A percentile compares a stretch with the other conserved stretches of the same genome.
phyloP scores from a whole-genome alignment of 1,284 basidiomycete genomes.

The Mrakiaceae sp. region DNA sequence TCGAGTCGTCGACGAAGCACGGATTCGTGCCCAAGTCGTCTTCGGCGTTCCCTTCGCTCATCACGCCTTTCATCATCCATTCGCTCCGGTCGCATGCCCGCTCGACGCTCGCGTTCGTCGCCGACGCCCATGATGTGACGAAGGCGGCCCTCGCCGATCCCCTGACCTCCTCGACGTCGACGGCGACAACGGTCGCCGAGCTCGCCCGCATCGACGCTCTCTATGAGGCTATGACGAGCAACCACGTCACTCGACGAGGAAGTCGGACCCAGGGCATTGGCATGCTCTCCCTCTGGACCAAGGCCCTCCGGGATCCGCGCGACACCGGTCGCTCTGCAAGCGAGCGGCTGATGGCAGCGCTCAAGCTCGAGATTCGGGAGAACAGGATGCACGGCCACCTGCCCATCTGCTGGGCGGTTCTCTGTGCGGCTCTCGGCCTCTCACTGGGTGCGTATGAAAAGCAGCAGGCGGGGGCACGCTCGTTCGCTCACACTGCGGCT shows the following conservation, averaged over 20 bases:
- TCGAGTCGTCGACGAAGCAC: constrained; percentile 17
- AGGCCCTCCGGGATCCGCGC: constrained; percentile 45
- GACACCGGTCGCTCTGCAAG: neutral
- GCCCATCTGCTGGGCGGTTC: constrained; percentile 76
- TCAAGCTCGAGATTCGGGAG: constrained; percentile 54
- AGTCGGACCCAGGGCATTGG: constrained; percentile 88
- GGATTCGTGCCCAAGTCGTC: constrained; percentile 12
- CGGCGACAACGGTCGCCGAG: neutral
- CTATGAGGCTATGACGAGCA: constrained; percentile 77
- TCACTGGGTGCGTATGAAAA: constrained; percentile 47
- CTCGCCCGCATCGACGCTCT: constrained; percentile 43
- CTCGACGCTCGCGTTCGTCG: constrained; percentile 16
- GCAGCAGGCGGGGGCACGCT: too few relatives aligned
- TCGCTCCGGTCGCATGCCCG: constrained; percentile 14
- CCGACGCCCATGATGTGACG: neutral
- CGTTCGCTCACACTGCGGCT: too few relatives aligned
- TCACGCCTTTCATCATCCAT: constrained; percentile 2
- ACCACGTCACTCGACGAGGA: constrained; percentile 76
- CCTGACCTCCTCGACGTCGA: neutral
- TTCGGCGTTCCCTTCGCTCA: neutral
- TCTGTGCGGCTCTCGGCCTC: constrained; percentile 66
- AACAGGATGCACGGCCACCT: constrained; percentile 68
- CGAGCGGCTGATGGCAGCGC: constrained; percentile 44
- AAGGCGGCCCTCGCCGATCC: neutral
- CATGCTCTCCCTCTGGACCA: constrained; percentile 74